phyloP scores from a whole-genome alignment of 202 grass and related monocot genomes.

The Setaria italica region DNA sequence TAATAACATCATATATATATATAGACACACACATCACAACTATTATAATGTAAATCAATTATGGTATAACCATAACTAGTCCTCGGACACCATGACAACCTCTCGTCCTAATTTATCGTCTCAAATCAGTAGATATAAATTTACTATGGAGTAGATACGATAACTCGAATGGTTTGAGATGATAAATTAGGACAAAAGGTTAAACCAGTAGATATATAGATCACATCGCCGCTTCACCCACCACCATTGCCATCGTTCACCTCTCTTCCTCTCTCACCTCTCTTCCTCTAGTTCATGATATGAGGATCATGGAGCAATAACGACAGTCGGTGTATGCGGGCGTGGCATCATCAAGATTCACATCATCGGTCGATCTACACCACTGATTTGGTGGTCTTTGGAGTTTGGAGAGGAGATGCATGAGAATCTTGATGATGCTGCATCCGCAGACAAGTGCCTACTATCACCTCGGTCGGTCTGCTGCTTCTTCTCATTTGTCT shows the following conservation, averaged over 20 bases:
- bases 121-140: too few relatives aligned
- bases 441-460: conserved; percentile 71
- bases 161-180: too few relatives aligned
- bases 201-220: too few relatives aligned
- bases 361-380: conserved; percentile 21
- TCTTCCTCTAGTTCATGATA: neutral
- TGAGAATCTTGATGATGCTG: conserved; percentile 99
- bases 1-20: too few relatives aligned
- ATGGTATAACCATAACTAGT: too few relatives aligned
- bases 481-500: neutral
- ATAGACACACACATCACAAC: too few relatives aligned
- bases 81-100: too few relatives aligned
- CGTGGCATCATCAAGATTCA: conserved; percentile 94
- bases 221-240: neutral
- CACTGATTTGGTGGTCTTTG: too few relatives aligned
- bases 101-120: too few relatives aligned
- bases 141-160: too few relatives aligned
- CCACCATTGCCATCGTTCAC: neutral
- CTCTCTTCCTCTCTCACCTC: neutral
- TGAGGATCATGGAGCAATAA: neutral
- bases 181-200: too few relatives aligned
- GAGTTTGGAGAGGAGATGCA: neutral
- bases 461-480: neutral
- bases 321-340: conserved; percentile 61
- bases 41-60: too few relatives aligned